Percentiles rank a stretch among this genome's conserved stretches.
Conservation (phyloP, 2,329 filamentous ascomycete species). For the Rhynchosporium secalis region DNA sequence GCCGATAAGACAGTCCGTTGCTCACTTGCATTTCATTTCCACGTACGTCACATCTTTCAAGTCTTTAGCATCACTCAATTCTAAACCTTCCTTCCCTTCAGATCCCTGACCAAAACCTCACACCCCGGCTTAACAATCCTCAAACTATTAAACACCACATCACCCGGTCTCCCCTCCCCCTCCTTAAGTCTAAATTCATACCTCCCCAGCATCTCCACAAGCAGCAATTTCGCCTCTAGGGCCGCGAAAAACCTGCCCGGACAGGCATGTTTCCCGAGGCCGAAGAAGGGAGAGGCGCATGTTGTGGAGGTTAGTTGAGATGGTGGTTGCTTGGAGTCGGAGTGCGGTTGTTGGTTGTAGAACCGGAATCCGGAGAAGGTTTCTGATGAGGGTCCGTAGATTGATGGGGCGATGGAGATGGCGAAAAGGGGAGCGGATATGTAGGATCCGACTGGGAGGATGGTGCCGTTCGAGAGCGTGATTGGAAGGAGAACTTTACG, state of each 20-base stretch:
- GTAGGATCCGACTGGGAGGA: background rate
- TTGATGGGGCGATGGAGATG: slow-evolving; percentile 7
- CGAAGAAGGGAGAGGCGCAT: slow-evolving; percentile 11
- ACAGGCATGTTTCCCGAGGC: slow-evolving; percentile 21
- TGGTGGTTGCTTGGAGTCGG: background rate
- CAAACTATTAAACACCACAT: slow-evolving; percentile 13
- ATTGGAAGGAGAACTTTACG: slow-evolving; percentile 48
- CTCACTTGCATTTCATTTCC: no score
- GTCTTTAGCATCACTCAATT: no score
- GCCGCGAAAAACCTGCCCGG: slow-evolving; percentile 23
- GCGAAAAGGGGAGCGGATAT: slow-evolving; percentile 5
- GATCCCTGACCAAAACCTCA: slow-evolving; percentile 12
- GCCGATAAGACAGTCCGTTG: no score
- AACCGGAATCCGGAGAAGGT: slow-evolving; percentile 21
- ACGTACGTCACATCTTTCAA: no score
- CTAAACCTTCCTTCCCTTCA: background rate
- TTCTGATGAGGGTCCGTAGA: slow-evolving; percentile 2
- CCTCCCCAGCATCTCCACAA: slow-evolving; percentile 14
- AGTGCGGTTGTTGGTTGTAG: slow-evolving; percentile 1
- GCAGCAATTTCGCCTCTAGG: slow-evolving; percentile 19
- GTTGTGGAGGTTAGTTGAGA: slow-evolving; percentile 12
- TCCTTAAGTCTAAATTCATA: slow-evolving; percentile 21
- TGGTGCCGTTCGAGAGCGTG: slow-evolving; percentile 37
- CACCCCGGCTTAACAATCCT: background rate
- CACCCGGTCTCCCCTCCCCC: slow-evolving; percentile 16